Base-by-base conservation (phyloP, 345 rosid species). In the Geranium rotundifolium region DNA sequence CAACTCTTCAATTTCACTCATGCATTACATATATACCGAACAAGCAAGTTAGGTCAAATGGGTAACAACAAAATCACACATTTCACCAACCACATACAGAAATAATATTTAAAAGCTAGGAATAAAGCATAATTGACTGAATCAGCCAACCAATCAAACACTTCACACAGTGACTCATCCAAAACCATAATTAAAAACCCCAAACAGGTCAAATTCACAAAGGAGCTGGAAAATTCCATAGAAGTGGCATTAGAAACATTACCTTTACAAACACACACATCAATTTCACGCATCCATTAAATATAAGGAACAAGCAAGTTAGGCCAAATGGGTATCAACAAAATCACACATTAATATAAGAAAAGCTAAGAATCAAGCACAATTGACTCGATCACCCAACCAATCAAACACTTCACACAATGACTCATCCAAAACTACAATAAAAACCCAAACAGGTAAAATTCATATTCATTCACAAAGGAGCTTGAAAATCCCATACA, bases 401-500 rank as follows among this genome's bases (percentile, higher is more conserved):
- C 46, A 37, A 37, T 37, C 46, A 37, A 46, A 46, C 52, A 46
- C 52, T 46, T 46, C 13, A 4, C 13, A 37, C 17, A 23, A 9
- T 12, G n/a, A 41, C 4, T 39, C 19, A 41, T 37, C 13, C 29
- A 3, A 5, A 56, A 14, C 16, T n/a, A 31, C 39, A 2, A 56
- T 19, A 15, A 29, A 52, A 19, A 1, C 18, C 3, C 2, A 4
- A 20, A 17, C n/a, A 31, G 14, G 41, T 23, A 49, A 31, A 19
- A 52, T n/a, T 34, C 41, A 34, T 0, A 23, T 23, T 23, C 27
- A 34, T 34, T 34, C 41, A 34, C 10, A 8, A 34, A 4, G 41
- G 41, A 34, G 41, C 6, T 0, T 1, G 41, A 34, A 34, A 5
- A 34, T 34, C 6, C 10, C 85, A 70, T 41, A 90, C 90, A 90